A percentile compares a stretch with the other conserved stretches of the same genome.
phyloP scores from a whole-genome alignment of 202 grass and related monocot genomes.

The Hordeum pubiflorum region DNA sequence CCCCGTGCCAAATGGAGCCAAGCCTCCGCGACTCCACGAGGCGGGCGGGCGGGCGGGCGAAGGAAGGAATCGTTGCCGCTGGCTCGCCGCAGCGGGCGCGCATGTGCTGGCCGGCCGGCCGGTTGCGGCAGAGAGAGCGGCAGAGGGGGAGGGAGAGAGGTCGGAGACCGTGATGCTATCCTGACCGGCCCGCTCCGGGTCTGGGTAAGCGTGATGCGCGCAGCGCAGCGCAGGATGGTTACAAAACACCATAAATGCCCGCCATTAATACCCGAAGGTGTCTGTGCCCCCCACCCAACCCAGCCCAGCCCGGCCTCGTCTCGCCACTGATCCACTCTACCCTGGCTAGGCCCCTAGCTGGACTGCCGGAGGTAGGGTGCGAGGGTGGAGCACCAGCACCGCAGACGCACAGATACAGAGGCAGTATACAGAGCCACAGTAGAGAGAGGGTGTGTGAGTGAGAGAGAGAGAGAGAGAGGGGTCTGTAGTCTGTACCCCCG shows the following conservation, averaged over 20 bases:
- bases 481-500: neutral
- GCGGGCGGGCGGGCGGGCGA: no score
- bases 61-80: no score
- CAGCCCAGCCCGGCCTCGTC: neutral
- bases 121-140: neutral
- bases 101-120: no score
- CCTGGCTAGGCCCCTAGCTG: neutral
- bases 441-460: neutral
- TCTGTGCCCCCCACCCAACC: constrained; percentile 10
- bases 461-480: neutral
- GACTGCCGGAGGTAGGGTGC: no score
- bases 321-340: neutral
- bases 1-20: neutral
- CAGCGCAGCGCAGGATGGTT: neutral
- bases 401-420: neutral
- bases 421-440: neutral
- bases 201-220: neutral
- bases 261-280: constrained; percentile 4
- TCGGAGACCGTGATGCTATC: neutral
- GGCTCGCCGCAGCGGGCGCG: no score
- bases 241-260: constrained; percentile 7
- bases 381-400: neutral
- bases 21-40: neutral
- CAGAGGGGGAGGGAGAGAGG: neutral
- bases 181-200: neutral